Evolutionary conservation across 1,284 basidiomycete species (phyloP).

Genomic region (Pulchroboletus neoregius): DNA sequence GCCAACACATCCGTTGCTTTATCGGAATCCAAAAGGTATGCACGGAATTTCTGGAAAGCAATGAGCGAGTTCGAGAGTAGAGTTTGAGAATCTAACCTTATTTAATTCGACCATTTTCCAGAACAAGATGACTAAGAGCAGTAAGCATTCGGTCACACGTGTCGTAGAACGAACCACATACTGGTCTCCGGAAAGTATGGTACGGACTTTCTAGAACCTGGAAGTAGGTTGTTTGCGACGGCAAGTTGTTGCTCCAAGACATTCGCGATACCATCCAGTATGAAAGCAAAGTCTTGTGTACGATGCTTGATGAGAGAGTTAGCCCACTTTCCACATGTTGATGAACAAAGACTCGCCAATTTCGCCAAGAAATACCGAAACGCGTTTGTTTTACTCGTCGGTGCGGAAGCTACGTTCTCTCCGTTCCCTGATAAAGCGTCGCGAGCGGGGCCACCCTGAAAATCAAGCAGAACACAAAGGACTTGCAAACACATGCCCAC

Average conservation of each 20-base stretch:
- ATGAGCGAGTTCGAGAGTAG: not conserved
- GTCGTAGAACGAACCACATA: conserved; percentile 37
- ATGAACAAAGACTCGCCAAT: conserved; percentile 49
- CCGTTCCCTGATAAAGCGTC: conserved; percentile 42
- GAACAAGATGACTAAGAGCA: conserved; percentile 66
- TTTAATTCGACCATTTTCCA: conserved; percentile 92
- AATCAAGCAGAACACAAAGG: conserved; percentile 75
- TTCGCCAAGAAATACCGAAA: conserved; percentile 90
- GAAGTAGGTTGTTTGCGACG: conserved; percentile 70
- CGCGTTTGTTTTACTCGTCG: conserved; percentile 74
- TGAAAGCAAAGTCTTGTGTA: conserved; percentile 80
- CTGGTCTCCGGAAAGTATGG: conserved; percentile 80
- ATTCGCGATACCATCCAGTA: conserved; percentile 68
- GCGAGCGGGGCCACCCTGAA: conserved; percentile 69
- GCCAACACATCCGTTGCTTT: conserved; percentile 72
- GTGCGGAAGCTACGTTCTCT: conserved; percentile 45
- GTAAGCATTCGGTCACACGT: conserved; percentile 11
- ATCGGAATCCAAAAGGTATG: conserved; percentile 76
- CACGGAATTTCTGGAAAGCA: conserved; percentile 73
- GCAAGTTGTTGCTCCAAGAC: conserved; percentile 75
- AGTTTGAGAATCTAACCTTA: conserved; percentile 51
- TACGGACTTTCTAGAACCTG: conserved; percentile 76
- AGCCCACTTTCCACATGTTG: conserved; percentile 5
- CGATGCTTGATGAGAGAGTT: conserved; percentile 60
- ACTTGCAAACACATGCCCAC: conserved; percentile 72